Evolutionary conservation across 345 rosid genomes (phyloP).

Genomic region (Eucalyptus regnans): DNA sequence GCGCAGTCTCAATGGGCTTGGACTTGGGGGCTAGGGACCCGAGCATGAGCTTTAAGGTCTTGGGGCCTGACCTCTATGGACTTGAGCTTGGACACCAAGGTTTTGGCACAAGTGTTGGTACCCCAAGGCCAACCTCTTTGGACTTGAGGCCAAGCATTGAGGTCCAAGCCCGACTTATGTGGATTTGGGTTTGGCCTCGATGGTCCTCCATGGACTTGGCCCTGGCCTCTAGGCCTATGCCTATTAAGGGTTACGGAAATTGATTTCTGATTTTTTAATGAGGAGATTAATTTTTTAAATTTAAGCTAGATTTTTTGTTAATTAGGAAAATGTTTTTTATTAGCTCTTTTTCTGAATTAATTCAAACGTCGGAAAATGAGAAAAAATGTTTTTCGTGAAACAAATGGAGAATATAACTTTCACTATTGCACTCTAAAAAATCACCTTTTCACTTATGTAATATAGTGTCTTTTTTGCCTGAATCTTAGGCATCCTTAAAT

Average conservation of each 20-base stretch:
- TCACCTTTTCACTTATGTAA: background rate
- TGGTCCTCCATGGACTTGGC: background rate
- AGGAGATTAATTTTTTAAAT: too few species aligned
- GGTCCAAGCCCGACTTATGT: rapidly evolving
- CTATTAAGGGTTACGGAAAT: too few species aligned
- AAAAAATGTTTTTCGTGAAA: too few species aligned
- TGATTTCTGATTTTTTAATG: background rate
- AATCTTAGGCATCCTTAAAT: background rate
- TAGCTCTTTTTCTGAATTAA: background rate
- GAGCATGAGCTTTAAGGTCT: too few species aligned
- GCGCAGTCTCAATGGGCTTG: background rate
- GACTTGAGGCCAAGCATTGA: background rate
- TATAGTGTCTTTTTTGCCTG: background rate
- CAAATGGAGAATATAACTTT: too few species aligned
- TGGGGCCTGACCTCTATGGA: background rate
- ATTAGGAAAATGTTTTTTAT: background rate
- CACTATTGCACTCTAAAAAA: background rate
- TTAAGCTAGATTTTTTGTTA: background rate
- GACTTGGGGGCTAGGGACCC: background rate
- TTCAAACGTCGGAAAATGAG: background rate
- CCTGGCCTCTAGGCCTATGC: rapidly evolving
- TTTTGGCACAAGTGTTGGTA: rapidly evolving
- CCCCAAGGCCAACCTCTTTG: background rate
- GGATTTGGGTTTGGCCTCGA: background rate
- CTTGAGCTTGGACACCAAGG: rapidly evolving